Conservation (phyloP, 2,329 filamentous ascomycete species). For the Neophaeococcomyces mojaviensis region DNA sequence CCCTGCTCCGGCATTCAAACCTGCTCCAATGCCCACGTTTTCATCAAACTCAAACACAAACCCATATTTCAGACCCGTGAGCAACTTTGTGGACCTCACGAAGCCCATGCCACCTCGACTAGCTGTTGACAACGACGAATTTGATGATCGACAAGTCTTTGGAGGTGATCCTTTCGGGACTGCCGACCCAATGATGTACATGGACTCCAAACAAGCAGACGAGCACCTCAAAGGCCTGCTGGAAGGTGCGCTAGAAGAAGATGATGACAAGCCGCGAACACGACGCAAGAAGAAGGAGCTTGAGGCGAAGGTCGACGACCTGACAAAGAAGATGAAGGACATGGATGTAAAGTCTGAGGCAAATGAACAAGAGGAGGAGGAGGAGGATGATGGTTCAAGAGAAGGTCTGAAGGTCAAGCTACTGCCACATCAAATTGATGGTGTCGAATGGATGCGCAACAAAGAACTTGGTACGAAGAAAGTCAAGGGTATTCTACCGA, state of each 20-base stretch:
- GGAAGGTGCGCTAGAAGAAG: constrained; percentile 45
- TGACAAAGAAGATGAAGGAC: constrained; percentile 37
- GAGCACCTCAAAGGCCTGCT: constrained; percentile 46
- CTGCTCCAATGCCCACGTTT: constrained; percentile 46
- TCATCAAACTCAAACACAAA: constrained; percentile 36
- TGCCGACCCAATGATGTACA: constrained; percentile 46
- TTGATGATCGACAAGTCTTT: constrained; percentile 38
- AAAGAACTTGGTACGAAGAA: constrained; percentile 83
- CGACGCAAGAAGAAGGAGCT: constrained; percentile 34
- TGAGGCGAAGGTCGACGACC: constrained; percentile 32
- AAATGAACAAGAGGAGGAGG: constrained; percentile 29
- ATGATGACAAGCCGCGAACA: constrained; percentile 35
- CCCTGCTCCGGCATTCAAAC: constrained; percentile 39
- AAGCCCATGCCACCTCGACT: neutral
- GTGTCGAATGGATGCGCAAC: constrained; percentile 89
- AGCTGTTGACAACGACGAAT: constrained; percentile 32
- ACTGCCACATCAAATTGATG: constrained; percentile 87
- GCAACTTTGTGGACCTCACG: constrained; percentile 44
- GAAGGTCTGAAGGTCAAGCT: constrained; percentile 81
- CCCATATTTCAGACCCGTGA: constrained; percentile 37
- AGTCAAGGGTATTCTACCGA: constrained; percentile 68
- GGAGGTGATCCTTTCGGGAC: constrained; percentile 45
- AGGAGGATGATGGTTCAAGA: constrained; percentile 55
- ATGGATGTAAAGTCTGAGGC: constrained; percentile 34
- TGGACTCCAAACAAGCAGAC: constrained; percentile 43